Conservation (phyloP, 225 moss, liverwort and hornwort species). For the Pseudoscleropodium purum region DNA sequence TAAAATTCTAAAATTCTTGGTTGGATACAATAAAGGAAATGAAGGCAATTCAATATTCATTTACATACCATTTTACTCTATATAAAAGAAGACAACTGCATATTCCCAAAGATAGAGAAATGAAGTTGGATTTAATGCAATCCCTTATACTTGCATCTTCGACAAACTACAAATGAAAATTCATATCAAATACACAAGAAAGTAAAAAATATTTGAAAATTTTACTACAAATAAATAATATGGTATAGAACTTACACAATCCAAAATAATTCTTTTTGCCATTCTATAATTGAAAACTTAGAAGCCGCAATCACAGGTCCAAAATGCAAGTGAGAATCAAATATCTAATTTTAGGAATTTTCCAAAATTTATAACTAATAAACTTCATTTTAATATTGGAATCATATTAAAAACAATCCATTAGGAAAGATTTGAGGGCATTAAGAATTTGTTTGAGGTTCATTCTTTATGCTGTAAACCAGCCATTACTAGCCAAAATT, state of each 20-base stretch:
- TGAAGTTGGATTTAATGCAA: not conserved
- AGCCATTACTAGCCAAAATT: too few relatives aligned
- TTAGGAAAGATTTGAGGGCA: too few relatives aligned
- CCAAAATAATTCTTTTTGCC: not conserved
- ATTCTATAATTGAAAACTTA: not conserved
- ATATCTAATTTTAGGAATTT: not conserved
- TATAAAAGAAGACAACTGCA: not conserved
- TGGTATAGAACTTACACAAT: not conserved
- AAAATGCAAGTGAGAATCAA: not conserved
- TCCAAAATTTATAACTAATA: not conserved
- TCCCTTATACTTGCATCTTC: accelerated
- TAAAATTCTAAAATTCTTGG: too few relatives aligned
- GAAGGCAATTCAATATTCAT: accelerated
- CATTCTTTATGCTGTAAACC: too few relatives aligned
- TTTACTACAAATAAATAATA: accelerated
- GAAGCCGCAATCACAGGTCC: accelerated
- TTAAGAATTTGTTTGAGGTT: too few relatives aligned
- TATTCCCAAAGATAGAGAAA: not conserved
- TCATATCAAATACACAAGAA: not conserved
- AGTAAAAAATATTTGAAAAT: not conserved
- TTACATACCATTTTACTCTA: not conserved
- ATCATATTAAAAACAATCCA: not conserved
- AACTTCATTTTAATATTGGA: too few relatives aligned
- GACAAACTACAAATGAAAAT: not conserved
- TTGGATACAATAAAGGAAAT: not conserved